Percentiles rank a stretch among this genome's conserved stretches.
Conservation (phyloP, 2,329 filamentous ascomycete genomes). For the Aspergillus sp. region DNA sequence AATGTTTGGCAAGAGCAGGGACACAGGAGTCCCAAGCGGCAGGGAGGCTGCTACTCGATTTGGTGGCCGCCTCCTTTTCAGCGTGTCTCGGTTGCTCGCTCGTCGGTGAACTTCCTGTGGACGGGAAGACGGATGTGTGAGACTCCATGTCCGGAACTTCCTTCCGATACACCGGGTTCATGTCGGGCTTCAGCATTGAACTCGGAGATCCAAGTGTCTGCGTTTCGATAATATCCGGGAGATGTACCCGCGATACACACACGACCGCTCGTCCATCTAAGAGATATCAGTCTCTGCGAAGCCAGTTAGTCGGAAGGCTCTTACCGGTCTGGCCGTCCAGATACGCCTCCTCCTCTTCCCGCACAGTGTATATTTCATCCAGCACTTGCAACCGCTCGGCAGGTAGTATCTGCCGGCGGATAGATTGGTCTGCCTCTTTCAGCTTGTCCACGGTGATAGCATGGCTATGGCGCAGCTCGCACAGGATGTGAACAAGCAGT, state of each 20-base stretch:
- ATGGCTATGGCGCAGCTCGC: constrained; percentile 32
- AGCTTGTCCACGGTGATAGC: constrained; percentile 31
- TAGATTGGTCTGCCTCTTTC: constrained; percentile 32
- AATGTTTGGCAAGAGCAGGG: constrained; percentile 9
- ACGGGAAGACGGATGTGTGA: constrained; percentile 20
- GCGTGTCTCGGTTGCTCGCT: constrained; percentile 1
- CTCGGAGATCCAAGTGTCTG: constrained; percentile 16
- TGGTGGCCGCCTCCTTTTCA: constrained; percentile 2
- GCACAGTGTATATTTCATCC: constrained; percentile 35
- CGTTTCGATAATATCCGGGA: constrained; percentile 23
- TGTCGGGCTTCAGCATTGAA: constrained; percentile 9
- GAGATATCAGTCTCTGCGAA: neutral
- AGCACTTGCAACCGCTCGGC: constrained; percentile 27
- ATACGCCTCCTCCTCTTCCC: constrained; percentile 30
- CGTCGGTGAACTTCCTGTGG: constrained; percentile 10
- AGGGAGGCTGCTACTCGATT: constrained; percentile 3
- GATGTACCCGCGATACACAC: constrained; percentile 25
- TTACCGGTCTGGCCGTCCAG: constrained; percentile 29
- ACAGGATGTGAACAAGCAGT: constrained; percentile 34
- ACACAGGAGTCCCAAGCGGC: constrained; percentile 12
- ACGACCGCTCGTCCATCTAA: constrained; percentile 25
- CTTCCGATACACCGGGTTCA: constrained; percentile 13
- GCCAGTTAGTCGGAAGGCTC: neutral
- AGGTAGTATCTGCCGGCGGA: constrained; percentile 31
- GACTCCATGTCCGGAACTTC: constrained; percentile 18